Conservation (phyloP, 2,329 filamentous ascomycete genomes). For the Ophiocordyceps camponoti-floridani region DNA sequence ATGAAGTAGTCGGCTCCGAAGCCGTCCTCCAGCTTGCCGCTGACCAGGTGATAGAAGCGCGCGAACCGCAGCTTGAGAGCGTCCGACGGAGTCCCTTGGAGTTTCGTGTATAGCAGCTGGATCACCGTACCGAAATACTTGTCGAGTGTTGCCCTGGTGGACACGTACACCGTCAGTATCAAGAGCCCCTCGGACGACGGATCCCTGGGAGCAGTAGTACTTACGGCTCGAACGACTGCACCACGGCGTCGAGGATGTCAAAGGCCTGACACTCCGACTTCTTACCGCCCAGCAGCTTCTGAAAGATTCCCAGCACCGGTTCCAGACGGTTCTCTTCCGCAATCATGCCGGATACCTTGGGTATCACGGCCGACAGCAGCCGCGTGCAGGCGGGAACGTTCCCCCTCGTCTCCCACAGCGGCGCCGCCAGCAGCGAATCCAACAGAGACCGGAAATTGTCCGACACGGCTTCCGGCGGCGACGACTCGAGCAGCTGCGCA, state of each 20-base stretch:
- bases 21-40: slow-evolving; percentile 59
- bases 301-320: slow-evolving; percentile 86
- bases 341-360: slow-evolving; percentile 56
- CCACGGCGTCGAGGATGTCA: slow-evolving; percentile 70
- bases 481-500: slow-evolving; percentile 74
- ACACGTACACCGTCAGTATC: not conserved
- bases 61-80: slow-evolving; percentile 75
- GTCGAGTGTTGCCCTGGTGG: slow-evolving; percentile 41
- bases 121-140: slow-evolving; percentile 67
- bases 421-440: slow-evolving; percentile 58
- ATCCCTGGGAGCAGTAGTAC: slow-evolving; percentile 12
- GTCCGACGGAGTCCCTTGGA: slow-evolving; percentile 53
- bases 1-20: slow-evolving; percentile 89
- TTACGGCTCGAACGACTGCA: slow-evolving; percentile 55
- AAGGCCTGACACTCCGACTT: slow-evolving; percentile 75
- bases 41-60: slow-evolving; percentile 86
- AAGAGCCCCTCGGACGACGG: not conserved
- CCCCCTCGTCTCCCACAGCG: slow-evolving; percentile 78
- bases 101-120: slow-evolving; percentile 61
- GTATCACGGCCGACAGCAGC: slow-evolving; percentile 68
- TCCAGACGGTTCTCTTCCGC: slow-evolving; percentile 66
- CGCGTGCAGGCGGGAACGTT: slow-evolving; percentile 86
- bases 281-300: slow-evolving; percentile 68
- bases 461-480: slow-evolving; percentile 61
- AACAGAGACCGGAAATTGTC: slow-evolving; percentile 68